Base-by-base conservation (phyloP, 805 yeast species). In the Ogataea paraovalis region DNA sequence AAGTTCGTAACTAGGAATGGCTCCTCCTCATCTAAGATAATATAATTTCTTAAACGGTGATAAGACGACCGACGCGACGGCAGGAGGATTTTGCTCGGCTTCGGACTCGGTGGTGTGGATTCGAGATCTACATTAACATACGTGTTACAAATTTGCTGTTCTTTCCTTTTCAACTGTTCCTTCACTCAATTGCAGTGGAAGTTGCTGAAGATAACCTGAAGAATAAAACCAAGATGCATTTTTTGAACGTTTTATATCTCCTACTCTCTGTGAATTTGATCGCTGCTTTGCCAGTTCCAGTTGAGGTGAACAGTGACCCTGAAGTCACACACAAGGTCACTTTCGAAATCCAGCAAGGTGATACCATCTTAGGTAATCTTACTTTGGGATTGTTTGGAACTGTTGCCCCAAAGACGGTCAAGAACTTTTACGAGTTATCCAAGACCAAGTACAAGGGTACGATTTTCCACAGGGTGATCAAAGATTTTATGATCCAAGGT, bases 401-500 rank as follows among this genome's bases (percentile, higher is more conserved):
- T 0, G 75, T 77, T 8, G 85, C 73, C 2, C 92, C 92, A 19
- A 71, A 70, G 54, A 82, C 90, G 3, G 84, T 72, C 4, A 68
- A 70, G 47, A 84, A 84, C 69, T 84, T 84, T 61, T 73, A 72
- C 40, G 69, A 68, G 37, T 59, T 83, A 38, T 72, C 84, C 14
- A 61, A 65, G 39, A 68, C 53, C 23, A 70, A 78, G 3, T 87
- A 84, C 71, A 70, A 73, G 56, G 76, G 48, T 2, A 77, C 88
- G 4, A 66, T 72, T 18, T 85, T 89, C 76, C 94, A 86, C 68
- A 76, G 91, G 51, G 80, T 89, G 43, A 83, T 86, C 52, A 74
- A 79, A 39, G 75, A 76, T 47, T 87, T 86, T 64, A 82, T 87
- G 85, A 76, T 90, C 56, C 96, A 87, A 70, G 96, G 96, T 48